These are phyloP conservation scores for Gyromitra esculenta DNA, from an alignment of 2,329 filamentous ascomycete species.

Conservation along the genomic window DNA sequence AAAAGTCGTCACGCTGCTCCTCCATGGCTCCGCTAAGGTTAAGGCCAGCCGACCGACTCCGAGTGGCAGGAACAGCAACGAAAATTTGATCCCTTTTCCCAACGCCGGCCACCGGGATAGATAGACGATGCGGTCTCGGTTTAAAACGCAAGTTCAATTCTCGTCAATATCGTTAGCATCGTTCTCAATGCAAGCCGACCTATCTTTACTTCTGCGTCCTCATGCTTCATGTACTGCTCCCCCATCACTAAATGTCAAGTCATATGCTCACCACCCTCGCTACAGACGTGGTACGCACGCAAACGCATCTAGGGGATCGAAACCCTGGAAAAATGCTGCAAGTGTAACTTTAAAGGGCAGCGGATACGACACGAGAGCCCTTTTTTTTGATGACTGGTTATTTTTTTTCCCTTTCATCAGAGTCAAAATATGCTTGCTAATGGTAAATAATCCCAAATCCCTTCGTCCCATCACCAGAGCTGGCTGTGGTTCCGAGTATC, in stretches of 20 bases:
- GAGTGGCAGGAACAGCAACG: conserved; percentile 45
- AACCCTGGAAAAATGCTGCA: conserved; percentile 30
- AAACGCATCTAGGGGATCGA: conserved; percentile 37
- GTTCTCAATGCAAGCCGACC: conserved; percentile 39
- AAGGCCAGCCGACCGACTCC: conserved; percentile 39
- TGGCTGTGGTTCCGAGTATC: conserved; percentile 47
- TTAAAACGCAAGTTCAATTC: conserved; percentile 34
- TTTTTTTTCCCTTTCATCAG: conserved; percentile 27
- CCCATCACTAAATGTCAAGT: conserved; percentile 43
- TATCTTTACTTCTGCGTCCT: conserved; percentile 38
- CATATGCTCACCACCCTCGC: conserved; percentile 39
- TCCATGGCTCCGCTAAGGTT: conserved; percentile 30
- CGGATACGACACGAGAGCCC: conserved; percentile 32
- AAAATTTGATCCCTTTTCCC: conserved; percentile 22
- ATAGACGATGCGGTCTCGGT: conserved; percentile 38
- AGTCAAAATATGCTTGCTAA: conserved; percentile 33
- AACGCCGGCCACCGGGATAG: conserved; percentile 39
- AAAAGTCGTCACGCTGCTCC: conserved; percentile 48
- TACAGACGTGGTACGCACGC: conserved; percentile 26
- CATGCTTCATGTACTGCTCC: conserved; percentile 36
- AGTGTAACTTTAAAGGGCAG: conserved; percentile 42
- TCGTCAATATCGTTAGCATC: conserved; percentile 33
- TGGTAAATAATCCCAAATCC: conserved; percentile 19
- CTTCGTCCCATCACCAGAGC: conserved; percentile 31
- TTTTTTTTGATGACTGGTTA: conserved; percentile 42